Evolutionary conservation across 371 early-diverging fungal species (phyloP).

Genomic region (Blakeslea trispora): DNA sequence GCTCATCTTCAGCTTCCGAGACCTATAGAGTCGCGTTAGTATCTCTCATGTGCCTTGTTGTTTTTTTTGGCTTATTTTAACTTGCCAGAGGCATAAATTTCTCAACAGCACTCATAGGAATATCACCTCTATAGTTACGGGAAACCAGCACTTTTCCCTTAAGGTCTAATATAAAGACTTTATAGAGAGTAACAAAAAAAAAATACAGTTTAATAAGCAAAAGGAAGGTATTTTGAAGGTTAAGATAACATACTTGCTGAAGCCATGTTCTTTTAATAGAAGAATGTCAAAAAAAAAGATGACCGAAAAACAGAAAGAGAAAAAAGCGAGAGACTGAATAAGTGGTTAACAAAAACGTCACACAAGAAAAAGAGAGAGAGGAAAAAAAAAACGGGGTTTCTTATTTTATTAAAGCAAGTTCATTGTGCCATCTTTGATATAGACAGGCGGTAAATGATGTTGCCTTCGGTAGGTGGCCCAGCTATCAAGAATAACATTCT

Average conservation of each 20-base stretch:
- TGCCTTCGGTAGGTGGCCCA: conserved; percentile 26
- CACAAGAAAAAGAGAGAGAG: not conserved
- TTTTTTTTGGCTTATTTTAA: not conserved
- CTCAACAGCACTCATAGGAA: conserved; percentile 93
- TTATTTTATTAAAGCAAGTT: conserved; percentile 27
- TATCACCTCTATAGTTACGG: conserved; percentile 90
- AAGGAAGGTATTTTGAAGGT: too few species aligned
- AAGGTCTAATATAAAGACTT: conserved; percentile 94
- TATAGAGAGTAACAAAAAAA: conserved; percentile 31
- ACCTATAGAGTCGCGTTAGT: conserved; percentile 17
- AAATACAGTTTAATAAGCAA: too few species aligned
- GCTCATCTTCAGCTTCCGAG: conserved; percentile 92
- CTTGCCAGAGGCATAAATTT: conserved; percentile 94
- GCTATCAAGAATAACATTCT: conserved; percentile 24
- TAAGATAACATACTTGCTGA: conserved; percentile 36
- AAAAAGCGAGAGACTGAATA: not conserved
- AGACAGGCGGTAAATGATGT: conserved; percentile 17
- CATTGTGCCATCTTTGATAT: conserved; percentile 30
- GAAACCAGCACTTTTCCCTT: conserved; percentile 98
- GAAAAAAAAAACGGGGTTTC: conserved; percentile 4
- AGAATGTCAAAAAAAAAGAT: not conserved
- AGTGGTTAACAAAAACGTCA: too few species aligned
- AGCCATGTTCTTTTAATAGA: conserved; percentile 19
- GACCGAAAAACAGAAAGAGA: not conserved
- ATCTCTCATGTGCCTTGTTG: not conserved